Percentiles rank a stretch among this genome's conserved stretches.
These are phyloP conservation scores for Alloteropsis angusta DNA, from an alignment of 202 grass and related monocot genomes.

Conservation along the genomic window DNA sequence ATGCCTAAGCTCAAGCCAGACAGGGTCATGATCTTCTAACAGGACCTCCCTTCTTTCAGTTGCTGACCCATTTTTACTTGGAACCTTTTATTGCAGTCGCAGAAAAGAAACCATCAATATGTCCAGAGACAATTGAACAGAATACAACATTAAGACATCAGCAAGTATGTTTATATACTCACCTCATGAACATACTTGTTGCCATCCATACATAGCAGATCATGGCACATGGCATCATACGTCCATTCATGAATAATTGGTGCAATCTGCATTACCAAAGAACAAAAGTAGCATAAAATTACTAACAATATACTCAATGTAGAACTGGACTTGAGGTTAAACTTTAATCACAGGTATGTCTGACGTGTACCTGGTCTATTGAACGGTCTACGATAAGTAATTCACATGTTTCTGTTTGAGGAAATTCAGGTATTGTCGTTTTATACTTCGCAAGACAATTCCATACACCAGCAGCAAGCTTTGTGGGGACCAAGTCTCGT, in stretches of 20 bases:
- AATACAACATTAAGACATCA: constrained; percentile 11
- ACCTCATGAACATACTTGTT: constrained; percentile 96
- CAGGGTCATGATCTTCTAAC: constrained; percentile 84
- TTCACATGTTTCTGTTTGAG: constrained; percentile 84
- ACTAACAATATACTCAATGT: not conserved
- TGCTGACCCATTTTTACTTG: constrained; percentile 54
- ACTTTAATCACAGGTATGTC: constrained; percentile 15
- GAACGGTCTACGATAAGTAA: constrained; percentile 89
- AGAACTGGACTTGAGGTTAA: not conserved
- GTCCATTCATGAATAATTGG: constrained; percentile 99
- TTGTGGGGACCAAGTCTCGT: constrained; percentile 68
- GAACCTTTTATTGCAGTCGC: constrained; percentile 50
- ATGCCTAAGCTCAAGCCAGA: constrained; percentile 94
- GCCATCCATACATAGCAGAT: constrained; percentile 87
- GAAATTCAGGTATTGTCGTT: constrained; percentile 64
- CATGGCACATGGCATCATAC: constrained; percentile 94
- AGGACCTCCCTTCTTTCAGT: constrained; percentile 74
- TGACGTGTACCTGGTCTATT: constrained; percentile 63
- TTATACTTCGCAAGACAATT: constrained; percentile 69
- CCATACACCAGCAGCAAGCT: constrained; percentile 84
- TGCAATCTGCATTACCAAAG: constrained; percentile 53
- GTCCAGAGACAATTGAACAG: not conserved
- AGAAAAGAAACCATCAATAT: constrained; percentile 25
- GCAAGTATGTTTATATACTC: constrained; percentile 16
- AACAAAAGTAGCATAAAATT: constrained; percentile 24